phyloP scores from a whole-genome alignment of 495 filamentous ascomycete species.

The Aspergillus kassunensis region DNA sequence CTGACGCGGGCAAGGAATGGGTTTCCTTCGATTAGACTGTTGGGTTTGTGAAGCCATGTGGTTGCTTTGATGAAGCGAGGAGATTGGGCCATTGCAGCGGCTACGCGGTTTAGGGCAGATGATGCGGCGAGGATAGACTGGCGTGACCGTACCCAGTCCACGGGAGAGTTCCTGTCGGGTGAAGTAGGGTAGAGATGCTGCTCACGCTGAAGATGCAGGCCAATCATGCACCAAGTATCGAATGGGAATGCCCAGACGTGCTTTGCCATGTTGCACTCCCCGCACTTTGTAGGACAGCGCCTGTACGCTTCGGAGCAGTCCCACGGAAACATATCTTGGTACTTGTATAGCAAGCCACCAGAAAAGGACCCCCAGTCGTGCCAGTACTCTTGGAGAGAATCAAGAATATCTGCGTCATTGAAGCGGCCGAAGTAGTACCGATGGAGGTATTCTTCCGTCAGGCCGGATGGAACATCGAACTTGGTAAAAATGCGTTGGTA shows the following conservation, averaged over 20 bases:
- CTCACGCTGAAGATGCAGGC: constrained; percentile 30
- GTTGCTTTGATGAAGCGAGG: constrained; percentile 15
- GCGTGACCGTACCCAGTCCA: constrained; percentile 25
- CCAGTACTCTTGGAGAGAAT: constrained; percentile 41
- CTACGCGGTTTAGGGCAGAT: constrained; percentile 23
- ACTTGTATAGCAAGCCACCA: constrained; percentile 27
- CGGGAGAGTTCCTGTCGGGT: constrained; percentile 22
- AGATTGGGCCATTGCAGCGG: constrained; percentile 30
- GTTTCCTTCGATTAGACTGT: constrained; percentile 7
- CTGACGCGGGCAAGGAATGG: constrained; percentile 25
- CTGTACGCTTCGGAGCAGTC: constrained; percentile 44
- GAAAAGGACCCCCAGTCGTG: constrained; percentile 40
- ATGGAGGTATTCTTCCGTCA: constrained; percentile 43
- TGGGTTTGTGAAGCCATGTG: constrained; percentile 13
- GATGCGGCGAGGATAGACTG: constrained; percentile 25
- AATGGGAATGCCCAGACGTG: constrained; percentile 45
- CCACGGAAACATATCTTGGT: constrained; percentile 40
- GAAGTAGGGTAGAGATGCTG: constrained; percentile 23
- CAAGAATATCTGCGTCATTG: constrained; percentile 37
- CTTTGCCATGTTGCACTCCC: constrained; percentile 37
- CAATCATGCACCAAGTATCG: constrained; percentile 37
- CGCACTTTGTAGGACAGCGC: constrained; percentile 28
- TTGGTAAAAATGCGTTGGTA: constrained; percentile 19
- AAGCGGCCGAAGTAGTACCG: constrained; percentile 27
- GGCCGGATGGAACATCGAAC: constrained; percentile 34